Base-by-base conservation (phyloP, 108 stramenopile species). In the Nitzschia putrida region DNA sequence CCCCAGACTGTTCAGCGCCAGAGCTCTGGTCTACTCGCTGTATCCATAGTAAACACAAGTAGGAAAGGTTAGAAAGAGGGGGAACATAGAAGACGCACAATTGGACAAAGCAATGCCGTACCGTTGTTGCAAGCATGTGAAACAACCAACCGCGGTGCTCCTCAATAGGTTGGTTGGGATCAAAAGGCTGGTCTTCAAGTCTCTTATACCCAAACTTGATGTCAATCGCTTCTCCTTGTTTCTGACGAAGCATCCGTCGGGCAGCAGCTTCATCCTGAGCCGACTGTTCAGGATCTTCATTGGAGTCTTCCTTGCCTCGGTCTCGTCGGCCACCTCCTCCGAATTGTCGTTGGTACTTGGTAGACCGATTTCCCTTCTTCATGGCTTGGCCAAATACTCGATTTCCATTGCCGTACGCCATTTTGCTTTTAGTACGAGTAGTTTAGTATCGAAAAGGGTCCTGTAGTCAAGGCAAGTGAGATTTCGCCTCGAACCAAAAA, bases 81-180 rank as follows among this genome's bases (percentile, higher is more conserved):
- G 25, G 3, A 24, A 56, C 2, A 54, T 21, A 56, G 2, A 1
- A 13, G 25, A 25, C 54, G 54, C 18, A 25, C 13, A 24, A 1
- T 2, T 56, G 54, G 54, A 22, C 18, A 56, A 24, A 45, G 39
- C 29, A 64, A 34, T 34, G 29, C 29, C 84, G 63, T 60, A 97
- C 87, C 50, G 92, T 94, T 11, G 93, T 91, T n/a, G 96, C 80
- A 26, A 93, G 49, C 76, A 97, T 88, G 61, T 98, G 89, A 67
- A 94, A 93, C 9, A 97, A 76, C 95, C 95, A 98, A 37, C 96
- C 97, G 3, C 90, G 70, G 7, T 63, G 63, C 66, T 77, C 56
- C 11, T 52, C 37, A 22, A 26, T 20, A 4, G 54, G 49, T 37
- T 40, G 69, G 29, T 72, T 57, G 13, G 63, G 24, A 26, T 61